Base-by-base conservation (phyloP, 345 rosid genomes). In the Mangifera indica region DNA sequence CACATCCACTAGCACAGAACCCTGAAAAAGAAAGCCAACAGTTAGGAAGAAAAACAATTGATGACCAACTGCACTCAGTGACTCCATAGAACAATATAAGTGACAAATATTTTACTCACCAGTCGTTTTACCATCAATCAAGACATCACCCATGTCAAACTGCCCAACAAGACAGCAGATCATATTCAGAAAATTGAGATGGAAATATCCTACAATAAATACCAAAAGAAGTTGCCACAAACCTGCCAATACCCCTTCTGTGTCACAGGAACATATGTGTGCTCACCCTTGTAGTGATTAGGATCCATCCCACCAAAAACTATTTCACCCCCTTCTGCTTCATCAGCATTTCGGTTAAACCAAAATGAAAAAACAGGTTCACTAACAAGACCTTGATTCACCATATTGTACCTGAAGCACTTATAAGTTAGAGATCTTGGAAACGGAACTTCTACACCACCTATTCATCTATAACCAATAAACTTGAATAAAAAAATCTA, bases 221-320 rank as follows among this genome's bases (percentile, higher is more conserved):
- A 40, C 42, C 37, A 46, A 40, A 21, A 32, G 29, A 17, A 62
- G 71, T 29, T 29, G 56, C 24, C 42, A 70, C 84, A 72, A 71
- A 90, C 96, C 96, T 88, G 93, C 96, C 93, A 88, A 66, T 88
- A 90, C 32, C 86, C 91, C 76, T 84, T 86, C 77, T 42, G 79
- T 2, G 91, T 83, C 72, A 91, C 85, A 4, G 91, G 87, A 51
- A 87, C 92, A 77, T 79, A 89, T 14, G 92, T 85, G 71, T 91
- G 97, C 59, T 84, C 76, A 40, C 92, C 93, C 83, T 77, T 84
- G 64, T 51, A 89, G 70, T 91, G 97, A 1, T 67, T 74, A 44
- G 89, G 77, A 80, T 91, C 93, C 75, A 84, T 64, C 20, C 93
- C 93, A 54, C 93, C 97, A 68, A 91, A 89, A 52, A 89, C 89